Evolutionary conservation across 306 rosid species (phyloP).

Genomic region (Inga laurina): DNA sequence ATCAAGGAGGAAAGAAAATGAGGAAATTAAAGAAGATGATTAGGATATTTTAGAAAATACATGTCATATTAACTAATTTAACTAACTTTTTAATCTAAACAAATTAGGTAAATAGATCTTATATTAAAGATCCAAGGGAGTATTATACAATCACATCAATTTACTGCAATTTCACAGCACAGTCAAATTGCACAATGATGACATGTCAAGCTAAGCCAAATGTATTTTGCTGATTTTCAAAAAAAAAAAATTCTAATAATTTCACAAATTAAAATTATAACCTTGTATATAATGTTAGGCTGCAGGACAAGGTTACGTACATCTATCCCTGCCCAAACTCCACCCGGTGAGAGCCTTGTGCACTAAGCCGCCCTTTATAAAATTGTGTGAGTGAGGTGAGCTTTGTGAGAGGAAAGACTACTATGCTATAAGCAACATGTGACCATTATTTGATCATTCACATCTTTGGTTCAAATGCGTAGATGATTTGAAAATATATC

Average conservation of each 20-base stretch:
- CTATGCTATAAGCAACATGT: background rate
- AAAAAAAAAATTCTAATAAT: background rate
- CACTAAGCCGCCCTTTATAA: no score
- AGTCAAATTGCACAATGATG: background rate
- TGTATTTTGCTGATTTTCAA: background rate
- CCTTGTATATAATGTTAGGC: background rate
- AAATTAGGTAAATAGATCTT: no score
- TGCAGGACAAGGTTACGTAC: no score
- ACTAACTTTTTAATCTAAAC: no score
- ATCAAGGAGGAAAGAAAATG: no score
- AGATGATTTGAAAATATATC: background rate
- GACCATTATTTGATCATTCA: background rate
- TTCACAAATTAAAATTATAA: slow-evolving; percentile 5
- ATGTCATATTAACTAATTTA: no score
- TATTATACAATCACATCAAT: slow-evolving; percentile 7
- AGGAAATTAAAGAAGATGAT: no score
- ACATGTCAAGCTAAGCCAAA: slow-evolving; percentile 1
- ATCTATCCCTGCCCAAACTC: no score
- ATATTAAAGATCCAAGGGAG: no score
- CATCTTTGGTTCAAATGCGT: slow-evolving; percentile 5
- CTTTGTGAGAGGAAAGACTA: background rate
- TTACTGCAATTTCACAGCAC: slow-evolving; percentile 6
- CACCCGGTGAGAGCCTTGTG: no score
- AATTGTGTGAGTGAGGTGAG: background rate
- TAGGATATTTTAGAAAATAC: no score